Base-by-base conservation (phyloP, 768 basidiomycete species). In the Fomitopsis pulvina region DNA sequence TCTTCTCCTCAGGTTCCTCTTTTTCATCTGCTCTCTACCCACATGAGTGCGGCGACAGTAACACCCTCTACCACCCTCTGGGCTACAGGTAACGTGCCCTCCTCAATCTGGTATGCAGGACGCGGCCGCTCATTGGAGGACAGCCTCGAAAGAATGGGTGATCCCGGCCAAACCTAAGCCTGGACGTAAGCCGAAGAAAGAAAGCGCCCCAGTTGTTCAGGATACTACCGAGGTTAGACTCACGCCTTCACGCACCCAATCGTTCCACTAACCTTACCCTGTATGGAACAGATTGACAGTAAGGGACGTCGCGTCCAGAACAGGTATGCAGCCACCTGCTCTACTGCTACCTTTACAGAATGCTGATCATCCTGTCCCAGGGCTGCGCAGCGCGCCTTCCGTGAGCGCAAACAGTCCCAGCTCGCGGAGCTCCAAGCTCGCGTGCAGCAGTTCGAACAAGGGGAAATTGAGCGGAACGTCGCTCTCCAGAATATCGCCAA, bases 131-230 rank as follows among this genome's bases (percentile, higher is more conserved):
- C 44, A 61, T 52, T 39, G 28, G 45, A 45, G 49, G 39, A 11
- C 63, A 88, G 89, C 89, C 25, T 89, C 87, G n/a, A 90, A 83
- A 65, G 87, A 91, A 65, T 92, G 90, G 90, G 77, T 88, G 53
- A 87, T 92, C 57, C 83, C 84, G 21, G 84, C 90, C 7, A 89
- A 86, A 60, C 85, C 88, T 8, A 92, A 88, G 63, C 90, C 90
- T 29, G 90, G 90, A 16, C 75, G 90, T 41, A 92, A 92, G 70
- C 89, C 88, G 16, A 92, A 91, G 77, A 87, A 80, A 58, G 87
- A 87, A 53, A 24, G 65, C 18, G 57, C 61, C 10, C 55, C 69
- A 27, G 39, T 58, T 10, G 47, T 62, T 20, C 70, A 74, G 25
- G 75, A 75, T 9, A 70, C 70, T 45, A 61, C 61, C n/a, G 79